Percentiles rank a stretch among this genome's conserved stretches.
phyloP scores from a whole-genome alignment of 2,329 filamentous ascomycete genomes.

The Paecilomyces formosus region DNA sequence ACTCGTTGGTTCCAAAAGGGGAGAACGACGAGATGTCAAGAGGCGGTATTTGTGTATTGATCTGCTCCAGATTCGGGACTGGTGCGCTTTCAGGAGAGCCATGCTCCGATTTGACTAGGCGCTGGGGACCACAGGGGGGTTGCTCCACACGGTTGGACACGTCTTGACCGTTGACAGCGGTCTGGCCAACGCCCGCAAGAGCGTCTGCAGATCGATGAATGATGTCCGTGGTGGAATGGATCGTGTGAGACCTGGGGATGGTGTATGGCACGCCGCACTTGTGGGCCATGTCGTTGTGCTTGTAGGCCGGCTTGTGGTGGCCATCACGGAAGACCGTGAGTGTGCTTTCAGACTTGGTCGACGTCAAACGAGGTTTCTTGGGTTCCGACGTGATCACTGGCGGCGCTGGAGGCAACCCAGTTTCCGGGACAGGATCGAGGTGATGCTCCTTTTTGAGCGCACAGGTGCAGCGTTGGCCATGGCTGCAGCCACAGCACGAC shows the following conservation, averaged over 20 bases:
- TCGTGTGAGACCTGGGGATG: constrained; percentile 48
- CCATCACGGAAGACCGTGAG: constrained; percentile 57
- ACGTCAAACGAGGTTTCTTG: constrained; percentile 49
- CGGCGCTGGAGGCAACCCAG: constrained; percentile 34
- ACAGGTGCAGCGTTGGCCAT: constrained; percentile 55
- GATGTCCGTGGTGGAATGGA: constrained; percentile 38
- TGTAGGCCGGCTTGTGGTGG: constrained; percentile 58
- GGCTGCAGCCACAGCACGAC: constrained; percentile 44
- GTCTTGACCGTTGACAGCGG: constrained; percentile 22
- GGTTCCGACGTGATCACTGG: constrained; percentile 37
- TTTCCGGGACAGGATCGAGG: constrained; percentile 43
- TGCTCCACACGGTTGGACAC: constrained; percentile 21
- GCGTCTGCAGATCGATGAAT: constrained; percentile 48
- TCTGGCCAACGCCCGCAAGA: constrained; percentile 32
- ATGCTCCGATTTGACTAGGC: constrained; percentile 38
- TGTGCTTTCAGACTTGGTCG: constrained; percentile 52
- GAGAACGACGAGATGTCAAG: constrained; percentile 32
- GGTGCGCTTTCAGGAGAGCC: constrained; percentile 35
- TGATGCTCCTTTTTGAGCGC: constrained; percentile 52
- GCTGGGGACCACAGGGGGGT: constrained; percentile 23
- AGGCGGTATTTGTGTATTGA: constrained; percentile 28
- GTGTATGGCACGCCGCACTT: constrained; percentile 57
- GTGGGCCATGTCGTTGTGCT: constrained; percentile 57
- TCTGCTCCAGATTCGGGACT: constrained; percentile 21
- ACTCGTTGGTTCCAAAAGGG: constrained; percentile 23